phyloP scores from a whole-genome alignment of 108 stramenopile species.

The Licmophora abbreviata region DNA sequence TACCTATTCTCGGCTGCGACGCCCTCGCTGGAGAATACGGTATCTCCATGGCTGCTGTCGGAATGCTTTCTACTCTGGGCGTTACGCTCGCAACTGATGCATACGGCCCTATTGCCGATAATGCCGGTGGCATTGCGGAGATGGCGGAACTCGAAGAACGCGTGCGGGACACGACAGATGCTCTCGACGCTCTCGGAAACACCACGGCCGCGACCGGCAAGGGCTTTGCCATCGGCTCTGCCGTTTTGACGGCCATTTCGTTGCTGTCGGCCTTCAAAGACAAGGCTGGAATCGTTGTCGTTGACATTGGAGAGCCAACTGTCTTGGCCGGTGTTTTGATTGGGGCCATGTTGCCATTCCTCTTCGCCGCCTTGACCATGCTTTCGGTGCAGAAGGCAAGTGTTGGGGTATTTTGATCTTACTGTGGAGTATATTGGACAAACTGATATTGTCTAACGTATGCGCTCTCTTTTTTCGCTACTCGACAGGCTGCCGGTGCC shows the following conservation, averaged over 20 bases:
- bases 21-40: conserved; percentile 80
- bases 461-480: conserved; percentile 3
- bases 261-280: conserved; percentile 86
- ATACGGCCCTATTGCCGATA: conserved; percentile 93
- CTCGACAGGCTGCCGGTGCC: conserved; percentile 72
- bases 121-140: conserved; percentile 95
- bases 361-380: conserved; percentile 95
- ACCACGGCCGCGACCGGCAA: conserved; percentile 96
- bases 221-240: conserved; percentile 95
- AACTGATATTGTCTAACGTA: background rate
- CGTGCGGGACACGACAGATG: conserved; percentile 90
- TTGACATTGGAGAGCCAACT: conserved; percentile 72
- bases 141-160: conserved; percentile 81
- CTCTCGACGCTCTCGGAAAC: conserved; percentile 94
- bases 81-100: conserved; percentile 91
- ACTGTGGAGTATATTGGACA: background rate
- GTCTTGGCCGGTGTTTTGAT: conserved; percentile 84
- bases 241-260: conserved; percentile 87
- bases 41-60: conserved; percentile 91
- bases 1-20: conserved; percentile 78
- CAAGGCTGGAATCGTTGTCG: conserved; percentile 42
- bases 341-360: conserved; percentile 95
- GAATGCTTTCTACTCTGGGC: conserved; percentile 90
- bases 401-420: background rate
- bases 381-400: conserved; percentile 85